phyloP scores from a whole-genome alignment of 306 rosid genomes.

The Ormosia semicastrata region DNA sequence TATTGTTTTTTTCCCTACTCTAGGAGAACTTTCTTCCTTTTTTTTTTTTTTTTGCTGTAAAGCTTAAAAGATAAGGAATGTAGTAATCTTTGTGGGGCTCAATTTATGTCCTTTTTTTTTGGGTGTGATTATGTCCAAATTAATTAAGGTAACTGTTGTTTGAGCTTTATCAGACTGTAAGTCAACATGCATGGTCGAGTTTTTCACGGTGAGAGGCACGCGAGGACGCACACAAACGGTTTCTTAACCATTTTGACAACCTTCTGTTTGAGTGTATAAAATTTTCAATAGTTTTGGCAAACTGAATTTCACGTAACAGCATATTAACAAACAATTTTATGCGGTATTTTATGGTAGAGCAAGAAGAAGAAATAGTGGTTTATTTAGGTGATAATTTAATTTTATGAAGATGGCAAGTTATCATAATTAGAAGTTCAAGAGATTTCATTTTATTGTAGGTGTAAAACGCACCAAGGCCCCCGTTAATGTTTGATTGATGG shows the following conservation, averaged over 20 bases:
- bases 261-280: not conserved
- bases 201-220: constrained; percentile 26
- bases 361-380: not conserved
- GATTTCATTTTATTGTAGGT: not conserved
- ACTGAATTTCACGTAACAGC: not conserved
- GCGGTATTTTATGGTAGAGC: not conserved
- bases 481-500: not conserved
- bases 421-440: not conserved
- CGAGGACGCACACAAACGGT: constrained; percentile 20
- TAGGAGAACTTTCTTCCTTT: constrained; percentile 1
- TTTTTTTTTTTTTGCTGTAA: not conserved
- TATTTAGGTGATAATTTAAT: not conserved
- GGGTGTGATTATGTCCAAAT: constrained; percentile 9
- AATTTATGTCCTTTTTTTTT: constrained; percentile 19
- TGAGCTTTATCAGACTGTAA: constrained; percentile 20
- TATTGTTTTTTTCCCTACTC: not conserved
- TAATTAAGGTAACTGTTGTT: constrained; percentile 21
- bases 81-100: constrained; percentile 15
- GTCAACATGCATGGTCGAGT: constrained; percentile 43
- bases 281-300: not conserved
- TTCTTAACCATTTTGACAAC: constrained; percentile 23
- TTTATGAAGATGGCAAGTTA: not conserved
- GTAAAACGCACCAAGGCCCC: not conserved
- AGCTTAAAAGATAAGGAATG: constrained; percentile 34
- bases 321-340: not conserved